Evolutionary conservation across 768 basidiomycete species (phyloP), one percentile per base, ranked within the genome.

Genomic region (Russula dissimulans): DNA sequence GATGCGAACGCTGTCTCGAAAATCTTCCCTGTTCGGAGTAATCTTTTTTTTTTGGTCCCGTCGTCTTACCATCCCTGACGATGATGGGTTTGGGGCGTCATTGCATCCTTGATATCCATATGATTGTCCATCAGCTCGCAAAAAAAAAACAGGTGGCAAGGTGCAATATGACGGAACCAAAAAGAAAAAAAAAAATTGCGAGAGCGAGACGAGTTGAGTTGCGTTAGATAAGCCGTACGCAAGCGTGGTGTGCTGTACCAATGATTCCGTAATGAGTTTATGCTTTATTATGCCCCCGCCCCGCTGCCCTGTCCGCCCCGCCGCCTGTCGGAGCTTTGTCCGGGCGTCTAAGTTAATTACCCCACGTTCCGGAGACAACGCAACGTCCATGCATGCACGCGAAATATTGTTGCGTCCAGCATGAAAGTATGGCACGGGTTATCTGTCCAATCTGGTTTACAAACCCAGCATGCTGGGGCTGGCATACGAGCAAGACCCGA

Each of bases 11-110:
- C 41, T 42, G 4, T 0, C 3, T 17, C 15, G 14, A 31, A 14
- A 17, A 60, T 60, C 59, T 34, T 10, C 53, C 45, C 22, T 11
- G 5, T 17, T 39, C 18, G 15, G 15, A 54, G 17, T 1, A 44
- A 53, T 49, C 50, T 60, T 50, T 56, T 56, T 56, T 50, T 32
- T 54, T 39, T 60, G 31, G 44, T 48, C 32, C 59, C 59, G 52
- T 54, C 15, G 39, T 46, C 39, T 49, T 22, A 29, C 43, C 54
- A 43, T 32, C 54, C 12, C n/a, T 12, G 22, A 26, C 22, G 22
- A 26, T 26, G 22, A 26, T 26, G 22, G 2, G 22, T 26, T 26
- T 26, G 22, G 22, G 22, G 22, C 22, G 22, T 26, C 22, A 2
- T 26, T 26, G 22, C 22, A 26, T 26, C 22, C n/a, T n/a, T n/a